A percentile compares a stretch with the other conserved stretches of the same genome.
Conservation (phyloP, 1,139 yeast genomes). For the Pichia norvegensis region DNA sequence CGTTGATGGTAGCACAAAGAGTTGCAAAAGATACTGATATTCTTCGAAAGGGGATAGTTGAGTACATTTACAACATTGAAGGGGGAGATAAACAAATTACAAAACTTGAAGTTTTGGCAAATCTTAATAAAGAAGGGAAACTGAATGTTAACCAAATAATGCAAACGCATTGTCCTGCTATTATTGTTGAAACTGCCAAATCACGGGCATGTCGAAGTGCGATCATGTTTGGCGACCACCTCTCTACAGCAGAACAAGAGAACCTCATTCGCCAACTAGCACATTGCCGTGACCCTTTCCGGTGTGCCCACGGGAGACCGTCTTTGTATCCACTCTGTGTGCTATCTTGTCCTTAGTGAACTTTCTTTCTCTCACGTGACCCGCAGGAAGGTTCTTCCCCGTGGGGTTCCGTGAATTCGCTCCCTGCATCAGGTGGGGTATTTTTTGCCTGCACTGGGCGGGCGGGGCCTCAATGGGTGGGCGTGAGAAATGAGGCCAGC, state of each 20-base stretch:
- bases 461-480: not conserved
- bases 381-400: not conserved
- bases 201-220: conserved; percentile 68
- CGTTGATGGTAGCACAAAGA: conserved; percentile 32
- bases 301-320: conserved; percentile 87
- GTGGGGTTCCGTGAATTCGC: not conserved
- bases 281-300: conserved; percentile 55
- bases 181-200: conserved; percentile 43
- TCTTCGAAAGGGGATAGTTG: conserved; percentile 33
- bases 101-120: not conserved
- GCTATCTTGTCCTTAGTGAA: not conserved
- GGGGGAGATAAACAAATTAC: not conserved
- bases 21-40: conserved; percentile 19
- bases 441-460: too few relatives aligned
- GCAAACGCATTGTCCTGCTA: conserved; percentile 36
- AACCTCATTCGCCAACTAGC: conserved; percentile 36
- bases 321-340: conserved; percentile 50
- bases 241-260: conserved; percentile 39
- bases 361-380: too few relatives aligned
- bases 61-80: conserved; percentile 25
- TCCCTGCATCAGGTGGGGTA: not conserved
- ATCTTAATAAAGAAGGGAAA: not conserved
- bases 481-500: not conserved
- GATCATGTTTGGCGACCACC: conserved; percentile 60
- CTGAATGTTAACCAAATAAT: not conserved